Base-by-base conservation (phyloP, 2,329 filamentous ascomycete species). In the Penicillium sp. region DNA sequence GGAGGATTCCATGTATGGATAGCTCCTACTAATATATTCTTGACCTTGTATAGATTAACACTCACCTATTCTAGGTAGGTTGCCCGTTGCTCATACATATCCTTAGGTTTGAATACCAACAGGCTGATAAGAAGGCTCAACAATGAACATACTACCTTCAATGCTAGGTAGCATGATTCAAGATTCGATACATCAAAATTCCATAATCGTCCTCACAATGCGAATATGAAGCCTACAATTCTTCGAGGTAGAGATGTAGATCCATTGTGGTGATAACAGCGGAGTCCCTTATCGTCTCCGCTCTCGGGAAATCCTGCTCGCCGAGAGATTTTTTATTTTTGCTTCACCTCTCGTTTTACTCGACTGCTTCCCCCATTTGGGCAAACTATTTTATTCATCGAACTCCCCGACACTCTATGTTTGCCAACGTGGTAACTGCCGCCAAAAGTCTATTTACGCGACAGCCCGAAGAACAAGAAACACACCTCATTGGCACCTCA, bases 391-490 rank as follows among this genome's bases (percentile, higher is more conserved):
- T 29, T 29, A 30, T 35, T 40, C 22, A 19, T 35, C 31, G 33
- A 42, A 49, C 49, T 41, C 36, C 27, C 42, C 41, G 8, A 25
- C 22, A 45, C 59, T 65, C 59, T 68, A 73, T 73, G 71, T 72
- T 73, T 50, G 67, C 70, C 40, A 64, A 73, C 30, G 36, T 73
- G 46, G 64, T 73, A 44, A 72, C 68, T 41, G 68, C 68, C 53
- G 71, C 71, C 52, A 72, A 70, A 59, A 69, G 70, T 58, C 54
- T 73, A 55, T 71, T 72, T 51, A 55, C 61, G 55, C 65, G 61
- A 60, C 60, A 62, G 22, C 54, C 63, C 50, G 50, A 63, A 43
- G 55, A 60, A 41, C 31, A 36, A 34, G 41, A 43, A 16, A 34
- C 46, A 43, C 47, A 50, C 31, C 38, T 49, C 47, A 41, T 53